phyloP scores from a whole-genome alignment of 2,329 filamentous ascomycete species.

The Pyricularia pennisetigena region DNA sequence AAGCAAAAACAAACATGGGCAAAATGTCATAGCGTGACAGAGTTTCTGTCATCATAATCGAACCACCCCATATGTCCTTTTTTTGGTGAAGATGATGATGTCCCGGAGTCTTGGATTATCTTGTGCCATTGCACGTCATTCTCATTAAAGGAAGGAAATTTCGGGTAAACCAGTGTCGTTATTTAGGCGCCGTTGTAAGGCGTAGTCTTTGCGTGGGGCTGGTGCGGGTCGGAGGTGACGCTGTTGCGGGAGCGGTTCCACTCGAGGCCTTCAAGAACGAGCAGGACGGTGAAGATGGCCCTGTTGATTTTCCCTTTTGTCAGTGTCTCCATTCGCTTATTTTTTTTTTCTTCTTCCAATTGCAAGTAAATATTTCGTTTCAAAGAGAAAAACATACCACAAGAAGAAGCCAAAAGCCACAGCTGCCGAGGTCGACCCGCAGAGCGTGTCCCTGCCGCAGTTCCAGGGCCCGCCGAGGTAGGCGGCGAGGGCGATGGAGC shows the following conservation, averaged over 20 bases:
- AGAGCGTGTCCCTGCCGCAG: conserved; percentile 43
- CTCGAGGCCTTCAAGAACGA: conserved; percentile 35
- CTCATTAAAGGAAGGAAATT: not conserved
- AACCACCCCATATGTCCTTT: not conserved
- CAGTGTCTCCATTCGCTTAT: not conserved
- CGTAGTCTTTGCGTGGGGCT: conserved; percentile 11
- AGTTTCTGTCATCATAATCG: not conserved
- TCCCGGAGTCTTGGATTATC: not conserved
- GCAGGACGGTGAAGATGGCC: conserved; percentile 37
- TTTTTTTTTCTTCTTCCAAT: no score
- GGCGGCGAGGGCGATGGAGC: conserved; percentile 68
- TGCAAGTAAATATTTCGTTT: no score
- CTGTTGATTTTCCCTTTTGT: conserved; percentile 13
- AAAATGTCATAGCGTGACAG: not conserved
- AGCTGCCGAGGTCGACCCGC: conserved; percentile 51
- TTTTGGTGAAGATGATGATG: not conserved
- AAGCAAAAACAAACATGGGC: not conserved
- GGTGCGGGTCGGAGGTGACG: conserved; percentile 11
- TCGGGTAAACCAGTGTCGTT: not conserved
- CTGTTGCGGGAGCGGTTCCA: conserved; percentile 30
- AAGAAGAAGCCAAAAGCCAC: conserved; percentile 58
- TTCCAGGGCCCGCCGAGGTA: conserved; percentile 44
- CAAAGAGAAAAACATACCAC: conserved; percentile 27
- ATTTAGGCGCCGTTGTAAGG: conserved; percentile 11
- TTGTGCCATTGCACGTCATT: not conserved